Evolutionary conservation across 176 grass and related monocot species (phyloP), one percentile per base, ranked within the genome.

Genomic region (Microstegium vimineum): DNA sequence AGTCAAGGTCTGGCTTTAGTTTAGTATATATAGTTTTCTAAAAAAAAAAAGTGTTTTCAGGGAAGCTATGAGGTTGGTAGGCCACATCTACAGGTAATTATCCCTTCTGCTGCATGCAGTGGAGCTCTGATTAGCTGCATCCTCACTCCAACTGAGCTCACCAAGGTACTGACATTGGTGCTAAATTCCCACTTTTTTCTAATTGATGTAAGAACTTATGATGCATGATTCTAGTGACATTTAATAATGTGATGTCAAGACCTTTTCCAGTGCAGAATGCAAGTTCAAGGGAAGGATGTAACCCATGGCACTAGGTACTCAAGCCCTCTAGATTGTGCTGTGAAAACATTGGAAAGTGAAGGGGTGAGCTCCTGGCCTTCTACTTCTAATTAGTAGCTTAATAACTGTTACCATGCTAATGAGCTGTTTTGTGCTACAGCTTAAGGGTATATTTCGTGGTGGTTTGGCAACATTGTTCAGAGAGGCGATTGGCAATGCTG

Each of bases 191-290:
- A 77, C 18, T 75, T 82, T 87, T 57, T 73, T 12, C 62, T 27
- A 74, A 69, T 85, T 60, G 40, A 72, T 62, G 43, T 52, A 76
- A 62, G 63, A 73, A 82, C 18, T 33, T 64, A 69, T 18, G 38
- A 74, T 60, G 33, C 76, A 76, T 80, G 45, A 86, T 85, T 88
- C 67, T 37, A 68, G 33, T 70, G 60, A 30, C 25, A 70, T 79
- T 69, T 90, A 84, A 69, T 87, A 73, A 88, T 92, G 72, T 89
- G 90, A 94, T 85, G 64, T 69, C 52, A 74, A 94, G 81, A 88
- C 40, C 59, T 91, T 91, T 34, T 98, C 78, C 92, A 98, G 92
- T 94, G 95, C 91, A 98, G 95, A 90, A 98, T 98, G 92, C 92
- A 98, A 98, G 95, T 94, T 84, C 95, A 98, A 91, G 95, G 95